Base-by-base conservation (phyloP, 2,329 filamentous ascomycete species). In the Paraphoma chrysanthemicola region DNA sequence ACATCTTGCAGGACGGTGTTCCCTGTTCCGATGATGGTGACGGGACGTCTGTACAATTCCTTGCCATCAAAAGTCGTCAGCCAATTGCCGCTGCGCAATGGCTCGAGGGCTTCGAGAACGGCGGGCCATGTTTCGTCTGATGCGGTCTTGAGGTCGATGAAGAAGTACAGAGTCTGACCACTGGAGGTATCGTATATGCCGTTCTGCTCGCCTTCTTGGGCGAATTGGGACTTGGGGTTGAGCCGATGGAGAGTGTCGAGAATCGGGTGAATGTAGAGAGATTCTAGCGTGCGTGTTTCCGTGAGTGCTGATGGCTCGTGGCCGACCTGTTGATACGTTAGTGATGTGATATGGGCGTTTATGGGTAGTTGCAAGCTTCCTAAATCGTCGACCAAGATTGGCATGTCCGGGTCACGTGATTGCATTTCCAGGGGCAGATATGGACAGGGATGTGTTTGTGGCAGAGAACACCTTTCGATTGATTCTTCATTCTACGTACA, bases 11-110 rank as follows among this genome's bases (percentile, higher is more conserved):
- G 59, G 11, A 69, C 66, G 1, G 70, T 73, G 62, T 86, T 85
- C 16, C 85, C 85, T 0, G 86, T 88, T n/a, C 85, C 86, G 28
- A 88, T 83, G 23, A 87, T 78, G n/a, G 86, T 88, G 6, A 88
- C 79, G 3, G 85, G 78, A 1, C 82, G 82, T 1, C 72, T 62
- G 14, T 74, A 82, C 28, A 86, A 68, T 12, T 71, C 53, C 3
- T 71, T 77, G 48, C 81, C 79, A 59, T 83, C 82, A 59, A 81
- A 81, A 4, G 79, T 82, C 2, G 84, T 85, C 2, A 87, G 78
- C 64, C 83, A 87, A 44, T 79, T 79, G 17, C 78, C 79, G 9
- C 75, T 69, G n/a, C 83, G 80, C 3, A 89, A 79, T 1, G 86
- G 87, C 46, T 84, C 75, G 1, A 90, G 77, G 0, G 85, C 86